Base-by-base conservation (phyloP, 2,329 filamentous ascomycete genomes). In the Zopfia rhizophila region DNA sequence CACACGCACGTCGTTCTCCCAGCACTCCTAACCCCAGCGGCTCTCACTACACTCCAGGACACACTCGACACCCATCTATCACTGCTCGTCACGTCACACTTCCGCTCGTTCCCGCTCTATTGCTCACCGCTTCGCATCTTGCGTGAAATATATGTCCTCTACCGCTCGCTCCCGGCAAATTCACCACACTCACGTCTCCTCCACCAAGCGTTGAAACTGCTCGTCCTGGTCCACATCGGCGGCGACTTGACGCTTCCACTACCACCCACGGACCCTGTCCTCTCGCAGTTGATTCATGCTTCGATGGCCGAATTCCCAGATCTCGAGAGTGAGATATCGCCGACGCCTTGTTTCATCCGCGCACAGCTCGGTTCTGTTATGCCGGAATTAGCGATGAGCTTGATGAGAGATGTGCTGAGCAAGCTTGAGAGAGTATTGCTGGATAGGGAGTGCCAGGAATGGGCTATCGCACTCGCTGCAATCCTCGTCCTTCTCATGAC, bases 341-440 rank as follows among this genome's bases (percentile, higher is more conserved):
- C 68, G 6, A 70, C 65, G 1, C 71, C 71, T 1, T 74, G 71
- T 50, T 70, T 72, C 44, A 71, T 74, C 45, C 69, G 71, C 32
- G 56, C 69, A 1, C 70, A 74, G 38, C 61, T 74, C 21, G 71
- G 71, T 17, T 44, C 54, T 22, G 47, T 65, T 8, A 70, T 73
- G 62, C 68, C 71, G 3, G 33, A 14, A 3, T 57, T 73, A 2
- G 70, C 70, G 1, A 46, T 51, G 5, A 42, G 32, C 5, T 53
- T 72, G 5, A 68, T 73, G 63, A 60, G 58, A 12, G 57, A 63
- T 4, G 58, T 71, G 2, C 68, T 74, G 13, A 54, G 51, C 1
- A 52, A 55, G 1, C 48, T 74, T 1, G 68, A 73, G 31, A 50
- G 55, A 8, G 51, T 72, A 7, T 51, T 66, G 5, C 48, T 71